These are phyloP conservation scores for Vaccinium myrtillus DNA, from an alignment of 148 eudicot genomes.

Conservation along the genomic window DNA sequence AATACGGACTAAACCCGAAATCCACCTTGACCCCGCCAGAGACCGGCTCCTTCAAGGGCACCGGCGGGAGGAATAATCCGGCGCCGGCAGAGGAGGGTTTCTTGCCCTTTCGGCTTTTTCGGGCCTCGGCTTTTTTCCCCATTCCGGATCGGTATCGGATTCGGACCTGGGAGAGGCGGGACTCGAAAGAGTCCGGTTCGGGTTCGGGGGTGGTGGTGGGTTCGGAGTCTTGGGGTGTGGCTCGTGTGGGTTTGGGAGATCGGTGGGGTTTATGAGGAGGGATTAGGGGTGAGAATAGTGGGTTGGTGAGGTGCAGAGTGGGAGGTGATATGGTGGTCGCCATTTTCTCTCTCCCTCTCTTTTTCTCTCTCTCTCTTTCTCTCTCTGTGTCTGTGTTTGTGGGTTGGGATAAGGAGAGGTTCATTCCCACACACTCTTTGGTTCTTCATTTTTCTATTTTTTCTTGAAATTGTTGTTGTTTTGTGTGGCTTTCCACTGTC, in stretches of 20 bases:
- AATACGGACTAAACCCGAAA: conserved; percentile 82
- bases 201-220: conserved; percentile 18
- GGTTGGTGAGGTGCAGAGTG: conserved; percentile 20
- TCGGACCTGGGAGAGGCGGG: conserved; percentile 60
- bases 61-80: conserved; percentile 67
- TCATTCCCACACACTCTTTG: neutral
- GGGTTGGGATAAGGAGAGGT: conserved; percentile 7
- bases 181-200: conserved; percentile 55
- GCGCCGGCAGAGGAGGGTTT: conserved; percentile 35
- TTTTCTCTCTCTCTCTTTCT: neutral
- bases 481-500: neutral
- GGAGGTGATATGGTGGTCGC: conserved; percentile 20
- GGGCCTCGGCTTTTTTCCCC: conserved; percentile 77
- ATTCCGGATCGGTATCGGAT: conserved; percentile 61
- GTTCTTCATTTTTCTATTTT: neutral
- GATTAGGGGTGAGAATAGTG: conserved; percentile 16
- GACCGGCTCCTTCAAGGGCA: conserved; percentile 60
- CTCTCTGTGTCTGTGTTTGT: neutral
- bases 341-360: conserved; percentile 15
- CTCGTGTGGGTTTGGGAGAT: conserved; percentile 14
- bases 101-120: conserved; percentile 50
- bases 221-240: conserved; percentile 18
- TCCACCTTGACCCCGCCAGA: conserved; percentile 79
- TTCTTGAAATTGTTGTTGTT: neutral
- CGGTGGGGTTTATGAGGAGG: conserved; percentile 16